A percentile compares a stretch with the other conserved stretches of the same genome.
Evolutionary conservation across 139 green algal species (phyloP).

Genomic region (Auxenochlorella protothecoides): DNA sequence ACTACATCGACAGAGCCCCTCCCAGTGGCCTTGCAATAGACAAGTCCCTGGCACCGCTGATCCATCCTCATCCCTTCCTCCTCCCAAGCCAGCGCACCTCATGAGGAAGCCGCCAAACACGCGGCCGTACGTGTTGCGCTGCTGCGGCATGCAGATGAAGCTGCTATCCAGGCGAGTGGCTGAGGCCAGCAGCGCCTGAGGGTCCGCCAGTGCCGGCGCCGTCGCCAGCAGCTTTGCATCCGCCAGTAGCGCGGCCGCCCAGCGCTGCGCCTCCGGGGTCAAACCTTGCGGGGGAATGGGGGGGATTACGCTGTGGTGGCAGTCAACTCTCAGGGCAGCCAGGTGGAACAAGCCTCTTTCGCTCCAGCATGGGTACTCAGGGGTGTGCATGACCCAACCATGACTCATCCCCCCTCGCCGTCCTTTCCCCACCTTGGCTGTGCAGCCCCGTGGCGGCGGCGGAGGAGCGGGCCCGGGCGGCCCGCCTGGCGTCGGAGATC

Average conservation of each 20-base stretch:
- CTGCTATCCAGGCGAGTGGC: slow-evolving; percentile 52
- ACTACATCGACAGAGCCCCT: too few species aligned
- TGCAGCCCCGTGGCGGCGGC: too few species aligned
- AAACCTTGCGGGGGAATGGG: neutral
- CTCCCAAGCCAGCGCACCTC: slow-evolving; percentile 24
- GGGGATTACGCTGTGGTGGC: too few species aligned
- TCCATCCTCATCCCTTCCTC: neutral
- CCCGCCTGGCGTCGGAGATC: slow-evolving; percentile 31
- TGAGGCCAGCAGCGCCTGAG: slow-evolving; percentile 33
- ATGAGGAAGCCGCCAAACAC: slow-evolving; percentile 85
- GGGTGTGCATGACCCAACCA: too few species aligned
- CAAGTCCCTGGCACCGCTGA: too few species aligned
- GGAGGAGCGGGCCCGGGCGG: neutral
- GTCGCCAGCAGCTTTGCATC: slow-evolving; percentile 21
- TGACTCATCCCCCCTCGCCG: too few species aligned
- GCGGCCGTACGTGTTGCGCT: slow-evolving; percentile 60
- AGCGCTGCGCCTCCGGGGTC: slow-evolving; percentile 8
- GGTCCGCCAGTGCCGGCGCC: slow-evolving; percentile 40
- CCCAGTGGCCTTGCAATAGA: too few species aligned
- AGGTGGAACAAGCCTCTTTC: too few species aligned
- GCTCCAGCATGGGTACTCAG: too few species aligned
- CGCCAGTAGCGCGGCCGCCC: slow-evolving; percentile 20
- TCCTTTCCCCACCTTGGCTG: too few species aligned
- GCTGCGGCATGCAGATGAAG: slow-evolving; percentile 73
- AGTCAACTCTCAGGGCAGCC: too few species aligned